Base-by-base conservation (phyloP, 2,329 filamentous ascomycete genomes). In the Aureobasidium lini region DNA sequence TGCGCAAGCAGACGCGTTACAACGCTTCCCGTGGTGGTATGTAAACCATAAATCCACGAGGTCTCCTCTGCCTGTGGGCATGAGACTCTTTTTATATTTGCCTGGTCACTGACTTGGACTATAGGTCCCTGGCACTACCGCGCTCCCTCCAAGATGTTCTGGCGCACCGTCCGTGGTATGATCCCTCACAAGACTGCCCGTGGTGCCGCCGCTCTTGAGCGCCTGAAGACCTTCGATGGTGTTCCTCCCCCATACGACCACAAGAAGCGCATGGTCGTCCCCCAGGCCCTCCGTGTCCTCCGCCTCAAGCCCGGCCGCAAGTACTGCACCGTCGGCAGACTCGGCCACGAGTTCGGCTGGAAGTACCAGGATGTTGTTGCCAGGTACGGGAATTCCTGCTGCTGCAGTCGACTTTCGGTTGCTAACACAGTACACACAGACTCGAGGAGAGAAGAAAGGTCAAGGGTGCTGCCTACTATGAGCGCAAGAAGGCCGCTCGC, bases 161-260 rank as follows among this genome's bases (percentile, higher is more conserved):
- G 96, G 89, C 96, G 96, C 89, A 91, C 94, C 77, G 90, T 99
- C 81, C 93, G 94, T 79, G 94, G 94, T 79, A 99, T 99, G 94
- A 95, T 99, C 71, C 94, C 94, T 76, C 94, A 99, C 90, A 99
- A 99, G 90, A 99, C 94, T 71, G 86, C 94, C 77, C 93, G 94
- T 76, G 94, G 94, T 81, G 88, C 90, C 72, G 93, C 93, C 73
- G 94, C 94, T 72, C 80, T 99, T 77, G 92, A 97, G 86, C 89
- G 94, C 80, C 89, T 99, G 71, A 99, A 99, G 91, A 91, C 95
- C 77, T 99, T 97, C 79, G 94, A 99, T 88, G 94, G 94, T 85
- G 86, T 99, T 68, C 94, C 94, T 74, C 90, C 93, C 75, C 94
- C 94, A 75, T 99, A 97, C 79, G 94, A 99, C 87, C 95, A 94